A percentile compares a stretch with the other conserved stretches of the same genome.
phyloP scores from a whole-genome alignment of 2,329 filamentous ascomycete species.

The Colletotrichum sp. region DNA sequence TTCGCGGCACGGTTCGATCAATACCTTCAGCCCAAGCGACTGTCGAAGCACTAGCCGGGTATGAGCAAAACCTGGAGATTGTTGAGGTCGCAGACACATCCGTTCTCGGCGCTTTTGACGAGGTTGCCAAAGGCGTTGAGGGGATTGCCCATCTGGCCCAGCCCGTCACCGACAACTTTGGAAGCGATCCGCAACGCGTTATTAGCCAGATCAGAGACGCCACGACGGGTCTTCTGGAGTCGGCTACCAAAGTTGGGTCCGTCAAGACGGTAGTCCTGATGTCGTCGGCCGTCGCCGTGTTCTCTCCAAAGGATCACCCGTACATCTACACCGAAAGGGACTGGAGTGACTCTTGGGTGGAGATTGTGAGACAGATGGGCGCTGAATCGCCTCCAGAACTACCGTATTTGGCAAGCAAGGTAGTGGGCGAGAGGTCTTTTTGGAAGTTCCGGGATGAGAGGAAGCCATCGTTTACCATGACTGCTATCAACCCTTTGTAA shows the following conservation, averaged over 20 bases:
- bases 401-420: slow-evolving; percentile 35
- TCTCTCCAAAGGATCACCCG: not conserved
- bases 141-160: slow-evolving; percentile 28
- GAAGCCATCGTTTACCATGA: slow-evolving; percentile 37
- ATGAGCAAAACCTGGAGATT: slow-evolving; percentile 23
- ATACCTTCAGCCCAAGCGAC: slow-evolving; percentile 35
- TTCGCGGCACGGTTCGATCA: slow-evolving; percentile 35
- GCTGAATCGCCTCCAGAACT: slow-evolving; percentile 17
- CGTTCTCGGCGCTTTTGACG: slow-evolving; percentile 34
- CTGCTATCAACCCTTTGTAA: slow-evolving; percentile 43
- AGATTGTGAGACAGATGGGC: slow-evolving; percentile 16
- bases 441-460: slow-evolving; percentile 38
- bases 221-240: not conserved
- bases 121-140: slow-evolving; percentile 29
- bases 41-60: slow-evolving; percentile 33
- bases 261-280: not conserved
- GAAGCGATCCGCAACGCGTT: not conserved
- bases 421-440: slow-evolving; percentile 30
- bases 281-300: not conserved
- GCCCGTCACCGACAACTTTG: not conserved
- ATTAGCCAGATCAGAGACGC: not conserved
- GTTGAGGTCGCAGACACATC: slow-evolving; percentile 38
- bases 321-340: slow-evolving; percentile 26
- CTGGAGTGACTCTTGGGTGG: slow-evolving; percentile 26
- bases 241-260: not conserved